A percentile compares a stretch with the other conserved stretches of the same genome.
These are phyloP conservation scores for Rhynchosporium graminicola DNA, from an alignment of 2,329 filamentous ascomycete genomes.

Conservation along the genomic window DNA sequence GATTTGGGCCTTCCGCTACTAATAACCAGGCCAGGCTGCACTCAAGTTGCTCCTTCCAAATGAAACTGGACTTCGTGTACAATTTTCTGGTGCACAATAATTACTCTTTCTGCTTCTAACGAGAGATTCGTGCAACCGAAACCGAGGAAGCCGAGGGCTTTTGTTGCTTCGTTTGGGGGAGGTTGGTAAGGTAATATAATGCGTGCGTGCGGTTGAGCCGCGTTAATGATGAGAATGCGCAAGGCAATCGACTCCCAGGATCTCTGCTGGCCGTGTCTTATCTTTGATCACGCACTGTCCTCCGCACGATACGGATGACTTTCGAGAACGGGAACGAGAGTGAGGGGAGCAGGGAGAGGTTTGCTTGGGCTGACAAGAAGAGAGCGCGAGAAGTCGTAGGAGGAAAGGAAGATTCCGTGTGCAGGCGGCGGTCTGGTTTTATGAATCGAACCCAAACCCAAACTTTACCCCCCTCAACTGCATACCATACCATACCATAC, in stretches of 20 bases:
- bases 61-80: constrained; percentile 27
- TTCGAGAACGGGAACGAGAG: constrained; percentile 4
- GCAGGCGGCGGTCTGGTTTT: constrained; percentile 36
- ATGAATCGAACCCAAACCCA: constrained; percentile 25
- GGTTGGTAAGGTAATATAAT: constrained; percentile 9
- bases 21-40: constrained; percentile 16
- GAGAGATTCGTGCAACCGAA: constrained; percentile 37
- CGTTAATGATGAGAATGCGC: constrained; percentile 12
- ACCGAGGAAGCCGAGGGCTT: constrained; percentile 22
- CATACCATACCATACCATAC: background rate
- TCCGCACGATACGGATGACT: background rate
- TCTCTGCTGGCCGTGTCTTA: constrained; percentile 7
- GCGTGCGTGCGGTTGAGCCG: constrained; percentile 5
- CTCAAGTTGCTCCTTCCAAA: constrained; percentile 8
- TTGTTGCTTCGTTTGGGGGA: constrained; percentile 22
- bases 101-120: constrained; percentile 33
- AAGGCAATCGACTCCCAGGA: constrained; percentile 8
- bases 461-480: background rate
- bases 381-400: constrained; percentile 15
- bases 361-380: constrained; percentile 35
- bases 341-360: constrained; percentile 18
- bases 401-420: constrained; percentile 4
- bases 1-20: constrained; percentile 2
- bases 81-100: constrained; percentile 22
- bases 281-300: constrained; percentile 4